A percentile compares a stretch with the other conserved stretches of the same genome.
Evolutionary conservation across 139 green algal genomes (phyloP).

Genomic region (Pleodorina starrii): DNA sequence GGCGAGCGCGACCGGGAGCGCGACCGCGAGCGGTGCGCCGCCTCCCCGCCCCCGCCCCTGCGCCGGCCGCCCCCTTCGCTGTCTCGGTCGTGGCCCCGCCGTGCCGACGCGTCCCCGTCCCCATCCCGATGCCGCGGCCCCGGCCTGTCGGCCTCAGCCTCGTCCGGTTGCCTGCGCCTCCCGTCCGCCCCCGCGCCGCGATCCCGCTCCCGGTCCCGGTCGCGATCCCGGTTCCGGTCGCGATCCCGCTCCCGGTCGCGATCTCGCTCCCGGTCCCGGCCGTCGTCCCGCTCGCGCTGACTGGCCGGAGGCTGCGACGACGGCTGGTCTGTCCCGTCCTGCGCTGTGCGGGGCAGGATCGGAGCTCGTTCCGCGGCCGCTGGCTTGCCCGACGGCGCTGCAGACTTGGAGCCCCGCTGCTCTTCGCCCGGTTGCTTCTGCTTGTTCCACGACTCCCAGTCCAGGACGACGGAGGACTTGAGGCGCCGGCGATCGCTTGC

Average conservation of each 20-base stretch:
- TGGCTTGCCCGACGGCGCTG: neutral
- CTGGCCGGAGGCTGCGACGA: neutral
- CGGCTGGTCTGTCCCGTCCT: neutral
- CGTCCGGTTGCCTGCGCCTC: neutral
- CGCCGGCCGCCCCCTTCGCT: neutral
- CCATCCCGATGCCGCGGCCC: neutral
- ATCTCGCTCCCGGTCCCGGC: neutral
- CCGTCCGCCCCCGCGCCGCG: neutral
- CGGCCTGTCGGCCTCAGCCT: neutral
- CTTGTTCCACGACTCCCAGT: conserved; percentile 8
- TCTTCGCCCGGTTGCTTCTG: neutral
- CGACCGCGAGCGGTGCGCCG: neutral
- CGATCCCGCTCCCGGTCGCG: neutral
- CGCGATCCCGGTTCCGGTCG: neutral
- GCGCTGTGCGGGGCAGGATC: neutral
- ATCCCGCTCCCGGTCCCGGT: neutral
- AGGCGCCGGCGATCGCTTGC: neutral
- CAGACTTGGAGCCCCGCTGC: neutral
- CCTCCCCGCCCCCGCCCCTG: neutral
- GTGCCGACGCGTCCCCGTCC: neutral
- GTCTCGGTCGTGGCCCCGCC: neutral
- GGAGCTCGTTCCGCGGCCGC: neutral
- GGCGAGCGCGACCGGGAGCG: conserved; percentile 33
- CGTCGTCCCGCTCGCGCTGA: neutral
- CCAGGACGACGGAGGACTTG: conserved; percentile 19